Base-by-base conservation (phyloP, 2,329 filamentous ascomycete genomes). In the Emergomyces orientalis region DNA sequence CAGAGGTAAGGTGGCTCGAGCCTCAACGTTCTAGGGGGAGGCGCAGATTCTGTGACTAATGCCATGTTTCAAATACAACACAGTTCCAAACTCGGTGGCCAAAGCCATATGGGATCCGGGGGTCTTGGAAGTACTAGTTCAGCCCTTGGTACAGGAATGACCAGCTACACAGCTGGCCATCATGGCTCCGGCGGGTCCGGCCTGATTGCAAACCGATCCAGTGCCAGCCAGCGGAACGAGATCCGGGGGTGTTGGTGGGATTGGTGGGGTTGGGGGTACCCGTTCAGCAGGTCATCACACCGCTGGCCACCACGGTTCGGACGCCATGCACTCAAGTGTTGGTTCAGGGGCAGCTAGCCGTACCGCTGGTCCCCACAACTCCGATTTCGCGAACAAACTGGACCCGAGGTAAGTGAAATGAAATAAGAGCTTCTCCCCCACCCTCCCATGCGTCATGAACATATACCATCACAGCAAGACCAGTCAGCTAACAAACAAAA, bases 131-230 rank as follows among this genome's bases (percentile, higher is more conserved):
- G 32, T 19, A 14, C 34, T 27, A 34, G 34, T 57, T 43, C 55
- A 25, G 32, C 34, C 37, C 6, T 57, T 25, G 51, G 51, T 54
- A n/a, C 64, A 64, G 63, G 17, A 67, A 63, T 19, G 37, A 45
- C 63, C 25, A 55, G 57, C 39, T 61, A n/a, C 25, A 69, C 62
- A 45, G 57, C 67, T 55, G 80, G 81, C 9, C 77, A 78, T 19
- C 79, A 83, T 69, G 67, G 65, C 62, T 76, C 74, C 8, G 47
- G 41, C 22, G 22, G 11, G 22, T 13, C 45, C 14, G 45, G 45
- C 22, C 11, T 27, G 45, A 49, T 49, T 49, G 22, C 45, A 27
- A 13, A n/a, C 45, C 14, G 22, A 49, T 27, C 45, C 45, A 17
- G 1, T 49, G 45, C 22, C 45, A 9, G n/a, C 17, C 8, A 45